phyloP scores from a whole-genome alignment of 1,284 basidiomycete species.

The Fomitiporia mediterranea region DNA sequence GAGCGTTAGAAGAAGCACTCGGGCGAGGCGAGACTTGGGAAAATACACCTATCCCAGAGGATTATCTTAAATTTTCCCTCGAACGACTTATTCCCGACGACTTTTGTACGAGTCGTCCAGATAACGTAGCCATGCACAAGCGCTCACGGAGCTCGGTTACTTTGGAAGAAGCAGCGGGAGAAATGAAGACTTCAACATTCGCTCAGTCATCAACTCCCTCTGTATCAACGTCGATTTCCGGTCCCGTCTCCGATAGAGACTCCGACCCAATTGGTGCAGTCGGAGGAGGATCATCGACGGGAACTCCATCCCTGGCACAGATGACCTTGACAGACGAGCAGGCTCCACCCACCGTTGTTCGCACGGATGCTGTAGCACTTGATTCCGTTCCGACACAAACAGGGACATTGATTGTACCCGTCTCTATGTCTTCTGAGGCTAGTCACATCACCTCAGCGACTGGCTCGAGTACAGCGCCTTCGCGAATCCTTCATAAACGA shows the following conservation, averaged over 20 bases:
- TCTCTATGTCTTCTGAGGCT: neutral
- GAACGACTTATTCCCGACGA: constrained; percentile 8
- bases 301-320: neutral
- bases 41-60: constrained; percentile 15
- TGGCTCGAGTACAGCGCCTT: neutral
- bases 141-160: constrained; percentile 17
- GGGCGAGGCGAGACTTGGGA: constrained; percentile 16
- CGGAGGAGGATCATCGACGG: neutral
- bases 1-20: constrained; percentile 17
- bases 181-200: neutral
- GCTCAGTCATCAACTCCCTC: neutral
- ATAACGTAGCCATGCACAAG: neutral
- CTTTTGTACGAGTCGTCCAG: constrained; percentile 5
- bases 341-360: neutral
- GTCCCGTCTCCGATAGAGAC: neutral
- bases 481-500: neutral
- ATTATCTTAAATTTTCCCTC: constrained; percentile 14
- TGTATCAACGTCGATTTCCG: neutral
- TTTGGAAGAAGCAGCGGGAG: constrained; percentile 13
- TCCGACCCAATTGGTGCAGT: neutral
- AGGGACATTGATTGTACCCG: neutral
- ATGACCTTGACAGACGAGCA: neutral
- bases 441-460: neutral
- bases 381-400: neutral
- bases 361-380: neutral